phyloP scores from a whole-genome alignment of 768 basidiomycete genomes.

The Termitomyces bulborhizus region DNA sequence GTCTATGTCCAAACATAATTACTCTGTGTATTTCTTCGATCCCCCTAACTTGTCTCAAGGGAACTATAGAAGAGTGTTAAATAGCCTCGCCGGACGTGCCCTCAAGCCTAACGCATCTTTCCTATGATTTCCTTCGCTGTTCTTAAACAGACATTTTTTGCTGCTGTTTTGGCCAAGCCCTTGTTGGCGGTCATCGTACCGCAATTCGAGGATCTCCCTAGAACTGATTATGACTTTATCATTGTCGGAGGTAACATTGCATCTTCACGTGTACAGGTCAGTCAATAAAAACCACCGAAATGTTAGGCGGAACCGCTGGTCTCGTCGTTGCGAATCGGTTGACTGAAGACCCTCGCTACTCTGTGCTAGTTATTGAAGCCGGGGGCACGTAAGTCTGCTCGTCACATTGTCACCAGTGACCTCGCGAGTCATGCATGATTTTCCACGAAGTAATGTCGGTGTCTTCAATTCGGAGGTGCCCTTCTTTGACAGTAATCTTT shows the following conservation, averaged over 20 bases:
- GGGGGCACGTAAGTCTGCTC: conserved; percentile 14
- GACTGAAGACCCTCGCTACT: conserved; percentile 11
- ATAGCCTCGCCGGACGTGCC: not conserved
- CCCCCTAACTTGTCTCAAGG: too few species aligned
- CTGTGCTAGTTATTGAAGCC: conserved; percentile 17
- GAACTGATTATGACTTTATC: conserved; percentile 17
- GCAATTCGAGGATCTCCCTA: conserved; percentile 7
- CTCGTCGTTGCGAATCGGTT: conserved; percentile 16
- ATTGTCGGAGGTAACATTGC: conserved; percentile 17
- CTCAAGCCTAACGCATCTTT: not conserved
- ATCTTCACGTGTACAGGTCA: not conserved
- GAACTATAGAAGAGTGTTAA: not conserved
- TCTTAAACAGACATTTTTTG: not conserved
- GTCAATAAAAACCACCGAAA: too few species aligned
- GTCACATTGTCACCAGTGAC: not conserved
- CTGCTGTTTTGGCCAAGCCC: not conserved
- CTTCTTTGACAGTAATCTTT: conserved; percentile 14
- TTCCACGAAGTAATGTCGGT: conserved; percentile 3
- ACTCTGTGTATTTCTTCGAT: too few species aligned
- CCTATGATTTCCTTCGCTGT: not conserved
- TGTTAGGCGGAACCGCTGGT: conserved; percentile 16
- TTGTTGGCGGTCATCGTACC: conserved; percentile 6
- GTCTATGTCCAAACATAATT: too few species aligned
- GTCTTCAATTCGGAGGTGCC: conserved; percentile 14
- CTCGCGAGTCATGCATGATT: not conserved